phyloP scores from a whole-genome alignment of 1,139 yeast genomes.

The Suhomyces guaymorum region DNA sequence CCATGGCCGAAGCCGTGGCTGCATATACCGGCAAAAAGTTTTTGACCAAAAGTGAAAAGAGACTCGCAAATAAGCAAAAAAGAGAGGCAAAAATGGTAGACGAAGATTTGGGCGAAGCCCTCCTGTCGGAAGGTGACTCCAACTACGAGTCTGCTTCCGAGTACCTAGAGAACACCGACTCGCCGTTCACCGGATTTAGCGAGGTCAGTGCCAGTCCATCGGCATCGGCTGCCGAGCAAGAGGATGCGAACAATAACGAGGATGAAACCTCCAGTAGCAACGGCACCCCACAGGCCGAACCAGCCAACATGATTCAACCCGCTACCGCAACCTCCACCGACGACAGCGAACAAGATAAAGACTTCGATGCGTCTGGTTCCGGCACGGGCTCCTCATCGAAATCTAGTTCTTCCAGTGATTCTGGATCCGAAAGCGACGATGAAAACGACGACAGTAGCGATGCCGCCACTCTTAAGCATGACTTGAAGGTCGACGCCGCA shows the following conservation, averaged over 20 bases:
- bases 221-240: neutral
- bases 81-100: slow-evolving; percentile 19
- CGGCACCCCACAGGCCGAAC: too few relatives aligned
- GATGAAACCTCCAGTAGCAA: slow-evolving; percentile 5
- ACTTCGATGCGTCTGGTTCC: slow-evolving; percentile 8
- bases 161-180: slow-evolving; percentile 21
- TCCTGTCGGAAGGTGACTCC: slow-evolving; percentile 23
- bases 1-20: slow-evolving; percentile 65
- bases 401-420: slow-evolving; percentile 4
- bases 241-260: slow-evolving; percentile 9
- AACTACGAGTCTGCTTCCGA: slow-evolving; percentile 37
- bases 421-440: slow-evolving; percentile 13
- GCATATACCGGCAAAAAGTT: slow-evolving; percentile 57
- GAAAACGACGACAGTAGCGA: slow-evolving; percentile 35
- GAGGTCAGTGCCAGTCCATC: slow-evolving; percentile 9
- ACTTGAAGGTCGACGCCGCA: slow-evolving; percentile 13
- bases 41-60: slow-evolving; percentile 41
- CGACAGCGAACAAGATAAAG: slow-evolving; percentile 29
- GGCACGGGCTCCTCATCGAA: slow-evolving; percentile 3
- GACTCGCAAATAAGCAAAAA: slow-evolving; percentile 27
- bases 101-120: slow-evolving; percentile 28
- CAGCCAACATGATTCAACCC: neutral
- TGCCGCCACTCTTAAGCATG: slow-evolving; percentile 35
- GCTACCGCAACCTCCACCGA: slow-evolving; percentile 18
- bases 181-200: slow-evolving; percentile 20